Conservation (phyloP, 441 rosid genomes). For the Gossypium aridum region DNA sequence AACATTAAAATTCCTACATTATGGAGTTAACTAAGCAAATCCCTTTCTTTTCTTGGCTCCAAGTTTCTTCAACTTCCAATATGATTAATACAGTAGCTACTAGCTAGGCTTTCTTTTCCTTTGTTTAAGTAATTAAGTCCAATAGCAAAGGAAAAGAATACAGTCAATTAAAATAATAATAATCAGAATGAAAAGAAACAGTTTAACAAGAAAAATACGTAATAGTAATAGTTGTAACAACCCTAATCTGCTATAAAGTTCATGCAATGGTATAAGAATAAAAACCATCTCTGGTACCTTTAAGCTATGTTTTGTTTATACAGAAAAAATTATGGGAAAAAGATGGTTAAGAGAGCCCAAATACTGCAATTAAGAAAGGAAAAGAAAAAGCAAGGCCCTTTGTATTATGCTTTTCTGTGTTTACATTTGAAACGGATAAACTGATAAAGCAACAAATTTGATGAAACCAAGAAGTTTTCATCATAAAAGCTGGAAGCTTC, state of each 20-base stretch:
- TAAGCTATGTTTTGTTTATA: neutral
- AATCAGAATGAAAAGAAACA: neutral
- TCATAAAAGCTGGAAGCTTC: neutral
- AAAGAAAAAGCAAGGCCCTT: conserved; percentile 4
- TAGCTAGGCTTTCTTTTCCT: conserved; percentile 2
- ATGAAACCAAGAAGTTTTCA: neutral
- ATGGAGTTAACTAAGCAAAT: neutral
- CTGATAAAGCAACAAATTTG: conserved; percentile 6
- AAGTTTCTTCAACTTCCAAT: neutral
- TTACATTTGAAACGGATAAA: conserved; percentile 8
- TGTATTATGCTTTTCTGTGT: conserved; percentile 6
- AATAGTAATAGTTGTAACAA: neutral
- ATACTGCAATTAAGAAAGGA: neutral
- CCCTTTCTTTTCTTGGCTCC: neutral
- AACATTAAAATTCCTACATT: neutral
- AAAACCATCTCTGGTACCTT: neutral
- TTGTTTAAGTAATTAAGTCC: neutral
- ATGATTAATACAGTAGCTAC: neutral
- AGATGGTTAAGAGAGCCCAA: neutral
- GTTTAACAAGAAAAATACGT: neutral
- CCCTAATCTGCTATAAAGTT: neutral
- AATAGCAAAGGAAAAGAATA: neutral
- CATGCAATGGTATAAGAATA: neutral
- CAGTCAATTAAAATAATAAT: neutral
- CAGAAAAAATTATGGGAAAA: neutral